Base-by-base conservation (phyloP, 2,329 filamentous ascomycete genomes). In the Coccinonectria pachysandricola region DNA sequence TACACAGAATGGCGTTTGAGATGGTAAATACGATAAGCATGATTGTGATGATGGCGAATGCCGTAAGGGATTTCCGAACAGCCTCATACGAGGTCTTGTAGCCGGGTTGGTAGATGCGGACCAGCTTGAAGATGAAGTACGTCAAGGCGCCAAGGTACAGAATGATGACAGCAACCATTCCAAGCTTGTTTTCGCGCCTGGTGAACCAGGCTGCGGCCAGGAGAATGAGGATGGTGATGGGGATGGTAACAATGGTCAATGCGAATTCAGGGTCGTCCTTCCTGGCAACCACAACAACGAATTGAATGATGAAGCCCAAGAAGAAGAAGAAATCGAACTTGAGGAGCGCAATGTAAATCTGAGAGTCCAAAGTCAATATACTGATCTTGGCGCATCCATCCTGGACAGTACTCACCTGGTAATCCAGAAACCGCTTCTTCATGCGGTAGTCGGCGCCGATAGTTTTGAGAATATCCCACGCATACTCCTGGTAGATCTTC, bases 311-410 rank as follows among this genome's bases (percentile, higher is more conserved):
- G 56, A 98, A 98, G 28, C 88, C 91, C 26, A 98, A 75, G 68
- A 98, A 98, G 67, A 98, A 96, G 75, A 98, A 98, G 60, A 98
- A 96, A 60, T 98, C 91, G 55, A 98, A 98, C 59, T 98, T 98
- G 40, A 98, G 71, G 8, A 98, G 71, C 19, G 91, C 85, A 48
- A 98, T 95, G 58, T 95, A 98, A 54, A 98, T 87, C 87, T 94
- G 36, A 5, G 15, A 7, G 2, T 6, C 1, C 8, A 6, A 12
- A 7, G 23, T 9, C 7, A 7, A 15, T 17, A 8, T 5, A 10
- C 8, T 12, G 5, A 12, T 4, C 4, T 7, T 25, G 15, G 7
- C 18, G 6, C 3, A 17, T 10, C 7, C n/a, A n/a, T n/a, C 5
- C 13, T 8, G 6, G 10, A 15, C 8, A 10, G 12, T 18, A 47